Base-by-base conservation (phyloP, 345 rosid species). In the Kandelia obovata region DNA sequence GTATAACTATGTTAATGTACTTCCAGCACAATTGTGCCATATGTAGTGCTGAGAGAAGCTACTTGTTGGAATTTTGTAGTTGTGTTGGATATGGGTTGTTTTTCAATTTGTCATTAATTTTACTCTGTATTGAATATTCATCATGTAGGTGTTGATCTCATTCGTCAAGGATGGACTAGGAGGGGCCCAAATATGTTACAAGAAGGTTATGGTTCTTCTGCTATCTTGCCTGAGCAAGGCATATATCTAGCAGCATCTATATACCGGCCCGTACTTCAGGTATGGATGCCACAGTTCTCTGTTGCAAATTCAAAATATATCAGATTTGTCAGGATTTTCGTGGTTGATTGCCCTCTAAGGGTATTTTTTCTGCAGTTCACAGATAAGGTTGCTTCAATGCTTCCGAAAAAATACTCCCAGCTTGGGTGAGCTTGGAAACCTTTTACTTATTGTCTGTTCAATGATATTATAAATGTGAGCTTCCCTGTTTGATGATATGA, bases 171-270 rank as follows among this genome's bases (percentile, higher is more conserved):
- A 75, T 95, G 99, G 99, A 89, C 76, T 75, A 86, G 83, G 84
- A 95, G 80, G 82, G 88, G 89, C 75, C 71, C 96, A 56, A 88
- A 86, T 86, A 88, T 85, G 37, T 74, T 79, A 64, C 92, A 92
- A 78, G 98, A 95, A 89, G 97, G 97, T 72, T 95, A 92, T 79
- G 99, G 99, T 21, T 88, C 99, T 86, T 91, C 98, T 46, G 81
- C 99, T 71, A 86, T 95, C 77, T 86, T 92, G 80, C 98, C 98
- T 77, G 98, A 95, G 84, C 99, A 88, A 83, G 99, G 99, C 79
- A 87, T 95, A 78, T 95, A 95, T 82, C 88, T 95, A 56, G 97
- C 94, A 21, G 99, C 99, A 66, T 90, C 98, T 67, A 69, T 92
- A 65, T 92, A 95, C 78, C 88, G 99, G 53, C 98, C 98, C 73